Percentiles rank a stretch among this genome's conserved stretches.
Conservation (phyloP, 345 rosid genomes). For the Iberis pinnata region DNA sequence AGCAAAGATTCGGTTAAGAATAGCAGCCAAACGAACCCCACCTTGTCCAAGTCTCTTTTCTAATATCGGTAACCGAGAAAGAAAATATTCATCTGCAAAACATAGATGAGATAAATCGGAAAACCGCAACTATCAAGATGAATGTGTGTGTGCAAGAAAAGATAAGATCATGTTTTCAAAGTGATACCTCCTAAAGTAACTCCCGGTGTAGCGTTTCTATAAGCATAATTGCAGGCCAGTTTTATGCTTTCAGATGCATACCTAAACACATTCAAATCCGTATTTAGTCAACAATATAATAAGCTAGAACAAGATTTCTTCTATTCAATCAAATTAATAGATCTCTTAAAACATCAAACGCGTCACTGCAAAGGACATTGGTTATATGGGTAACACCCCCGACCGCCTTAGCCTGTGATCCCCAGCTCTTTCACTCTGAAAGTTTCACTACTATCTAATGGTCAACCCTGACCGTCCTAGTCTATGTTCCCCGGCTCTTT, state of each 20-base stretch:
- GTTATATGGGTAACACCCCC: not conserved
- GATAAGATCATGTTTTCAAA: not conserved
- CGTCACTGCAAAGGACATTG: too few relatives aligned
- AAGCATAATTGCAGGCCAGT: conserved; percentile 83
- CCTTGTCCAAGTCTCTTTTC: conserved; percentile 82
- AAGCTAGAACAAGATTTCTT: not conserved
- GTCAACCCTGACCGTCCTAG: too few relatives aligned
- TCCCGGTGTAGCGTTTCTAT: conserved; percentile 86
- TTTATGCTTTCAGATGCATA: conserved; percentile 83
- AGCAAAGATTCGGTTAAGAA: conserved; percentile 65
- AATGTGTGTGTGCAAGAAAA: too few relatives aligned
- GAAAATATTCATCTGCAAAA: conserved; percentile 62
- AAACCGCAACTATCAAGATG: too few relatives aligned
- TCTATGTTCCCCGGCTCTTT: too few relatives aligned
- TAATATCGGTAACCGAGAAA: conserved; percentile 69
- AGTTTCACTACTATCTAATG: too few relatives aligned
- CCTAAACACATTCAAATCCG: conserved; percentile 32
- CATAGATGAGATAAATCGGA: not conserved
- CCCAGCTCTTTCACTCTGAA: too few relatives aligned
- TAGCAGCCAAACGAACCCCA: conserved; percentile 74
- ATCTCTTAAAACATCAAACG: not conserved
- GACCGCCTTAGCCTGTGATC: too few relatives aligned
- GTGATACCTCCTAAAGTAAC: conserved; percentile 64
- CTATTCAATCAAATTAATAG: too few relatives aligned
- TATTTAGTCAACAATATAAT: conserved; percentile 3